Percentiles rank a stretch among this genome's conserved stretches.
phyloP scores from a whole-genome alignment of 257 asterid species.

The Solanum chiquidenum region DNA sequence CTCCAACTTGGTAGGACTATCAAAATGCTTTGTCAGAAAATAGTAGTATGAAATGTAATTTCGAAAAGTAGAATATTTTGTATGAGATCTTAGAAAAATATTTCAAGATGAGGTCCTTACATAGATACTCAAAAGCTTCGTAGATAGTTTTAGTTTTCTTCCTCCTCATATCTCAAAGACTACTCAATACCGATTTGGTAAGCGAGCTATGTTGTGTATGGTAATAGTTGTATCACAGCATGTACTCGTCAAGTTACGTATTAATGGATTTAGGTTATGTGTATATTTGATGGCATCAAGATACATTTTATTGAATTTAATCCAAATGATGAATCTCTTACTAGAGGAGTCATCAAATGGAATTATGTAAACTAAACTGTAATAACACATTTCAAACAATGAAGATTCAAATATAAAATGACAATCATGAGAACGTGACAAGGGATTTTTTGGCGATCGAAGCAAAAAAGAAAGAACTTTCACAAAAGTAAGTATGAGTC shows the following conservation, averaged over 20 bases:
- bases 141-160: not conserved
- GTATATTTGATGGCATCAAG: not conserved
- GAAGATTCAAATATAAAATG: not conserved
- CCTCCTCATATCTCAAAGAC: not conserved
- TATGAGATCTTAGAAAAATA: not conserved
- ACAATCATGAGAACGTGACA: not conserved
- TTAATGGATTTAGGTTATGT: not conserved
- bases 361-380: conserved; percentile 19
- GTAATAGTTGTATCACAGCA: too few relatives aligned
- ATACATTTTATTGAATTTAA: conserved; percentile 15
- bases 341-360: conserved; percentile 28
- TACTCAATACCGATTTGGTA: too few relatives aligned
- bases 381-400: not conserved
- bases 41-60: not conserved
- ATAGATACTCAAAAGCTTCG: not conserved
- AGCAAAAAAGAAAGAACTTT: not conserved
- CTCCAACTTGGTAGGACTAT: not conserved
- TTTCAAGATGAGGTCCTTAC: not conserved
- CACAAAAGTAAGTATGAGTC: not conserved
- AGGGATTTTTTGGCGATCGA: not conserved
- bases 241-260: not conserved
- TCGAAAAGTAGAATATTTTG: not conserved
- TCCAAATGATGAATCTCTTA: conserved; percentile 36
- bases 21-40: not conserved
- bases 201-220: too few relatives aligned